Conservation (phyloP, 2,329 filamentous ascomycete genomes). For the Pseudogymnoascus pannorum region DNA sequence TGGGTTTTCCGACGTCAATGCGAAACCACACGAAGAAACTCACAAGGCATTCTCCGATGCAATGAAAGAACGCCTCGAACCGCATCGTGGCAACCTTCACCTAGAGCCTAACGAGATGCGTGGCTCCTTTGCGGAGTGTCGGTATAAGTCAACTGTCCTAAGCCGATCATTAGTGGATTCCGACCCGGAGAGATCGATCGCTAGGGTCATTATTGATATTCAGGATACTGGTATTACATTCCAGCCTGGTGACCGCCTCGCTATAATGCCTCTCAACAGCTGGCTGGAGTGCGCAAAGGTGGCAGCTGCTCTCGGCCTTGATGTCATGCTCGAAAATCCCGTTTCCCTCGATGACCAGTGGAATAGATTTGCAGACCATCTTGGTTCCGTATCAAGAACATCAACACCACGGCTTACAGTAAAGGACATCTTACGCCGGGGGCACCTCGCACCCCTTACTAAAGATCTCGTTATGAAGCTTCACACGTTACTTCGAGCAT, state of each 20-base stretch:
- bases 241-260: slow-evolving; percentile 44
- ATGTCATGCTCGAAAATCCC: slow-evolving; percentile 37
- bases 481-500: slow-evolving; percentile 41
- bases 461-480: slow-evolving; percentile 43
- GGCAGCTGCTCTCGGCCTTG: slow-evolving; percentile 43
- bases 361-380: slow-evolving; percentile 41
- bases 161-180: slow-evolving; percentile 39
- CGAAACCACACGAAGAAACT: slow-evolving; percentile 43
- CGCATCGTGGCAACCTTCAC: slow-evolving; percentile 39
- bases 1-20: slow-evolving; percentile 35
- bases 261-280: slow-evolving; percentile 47
- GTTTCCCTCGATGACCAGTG: slow-evolving; percentile 36
- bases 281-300: slow-evolving; percentile 50
- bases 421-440: slow-evolving; percentile 42
- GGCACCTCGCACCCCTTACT: slow-evolving; percentile 45
- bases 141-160: slow-evolving; percentile 41
- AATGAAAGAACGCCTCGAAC: slow-evolving; percentile 47
- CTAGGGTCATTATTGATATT: slow-evolving; percentile 44
- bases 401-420: slow-evolving; percentile 34
- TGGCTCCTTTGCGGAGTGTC: slow-evolving; percentile 47
- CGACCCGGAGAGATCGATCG: slow-evolving; percentile 40
- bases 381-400: slow-evolving; percentile 32
- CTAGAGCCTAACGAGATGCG: slow-evolving; percentile 47
- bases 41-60: slow-evolving; percentile 44
- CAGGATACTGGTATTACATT: slow-evolving; percentile 47